These are phyloP conservation scores for Paraglomus occultum DNA, from an alignment of 192 early-diverging fungal species.

Conservation along the genomic window DNA sequence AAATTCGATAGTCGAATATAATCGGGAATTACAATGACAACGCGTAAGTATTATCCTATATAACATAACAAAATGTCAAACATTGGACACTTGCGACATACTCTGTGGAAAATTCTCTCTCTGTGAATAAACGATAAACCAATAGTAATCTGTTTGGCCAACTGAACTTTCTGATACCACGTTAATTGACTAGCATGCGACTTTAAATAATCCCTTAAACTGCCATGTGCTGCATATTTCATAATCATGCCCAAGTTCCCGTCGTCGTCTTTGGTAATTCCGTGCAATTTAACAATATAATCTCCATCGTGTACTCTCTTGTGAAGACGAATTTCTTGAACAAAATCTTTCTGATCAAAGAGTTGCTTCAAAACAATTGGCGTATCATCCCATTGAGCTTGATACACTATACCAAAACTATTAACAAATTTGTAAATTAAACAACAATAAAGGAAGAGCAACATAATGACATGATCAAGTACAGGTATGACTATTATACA, in stretches of 20 bases:
- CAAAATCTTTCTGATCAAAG: slow-evolving; percentile 2
- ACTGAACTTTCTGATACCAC: slow-evolving; percentile 38
- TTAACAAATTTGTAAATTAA: neutral
- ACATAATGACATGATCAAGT: neutral
- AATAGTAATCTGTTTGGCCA: slow-evolving; percentile 41
- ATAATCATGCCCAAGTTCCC: slow-evolving; percentile 38
- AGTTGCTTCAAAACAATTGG: neutral
- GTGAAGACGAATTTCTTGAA: slow-evolving; percentile 30
- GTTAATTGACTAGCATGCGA: slow-evolving; percentile 36
- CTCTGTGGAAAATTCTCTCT: slow-evolving; percentile 43
- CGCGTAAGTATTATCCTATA: neutral
- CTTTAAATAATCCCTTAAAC: slow-evolving; percentile 42
- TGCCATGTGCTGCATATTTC: slow-evolving; percentile 43
- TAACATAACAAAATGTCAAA: neutral
- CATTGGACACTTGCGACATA: neutral
- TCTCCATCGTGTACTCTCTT: slow-evolving; percentile 44
- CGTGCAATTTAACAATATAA: slow-evolving; percentile 45
- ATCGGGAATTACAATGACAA: neutral
- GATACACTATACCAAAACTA: slow-evolving; percentile 14
- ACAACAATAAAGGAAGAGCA: neutral
- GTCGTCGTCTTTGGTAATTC: slow-evolving; percentile 40
- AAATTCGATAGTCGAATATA: neutral
- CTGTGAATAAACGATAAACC: slow-evolving; percentile 44
- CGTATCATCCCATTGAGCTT: slow-evolving; percentile 10
- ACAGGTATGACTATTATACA: neutral